Base-by-base conservation (phyloP, 805 yeast genomes). In the Pichia cephalocereana region DNA sequence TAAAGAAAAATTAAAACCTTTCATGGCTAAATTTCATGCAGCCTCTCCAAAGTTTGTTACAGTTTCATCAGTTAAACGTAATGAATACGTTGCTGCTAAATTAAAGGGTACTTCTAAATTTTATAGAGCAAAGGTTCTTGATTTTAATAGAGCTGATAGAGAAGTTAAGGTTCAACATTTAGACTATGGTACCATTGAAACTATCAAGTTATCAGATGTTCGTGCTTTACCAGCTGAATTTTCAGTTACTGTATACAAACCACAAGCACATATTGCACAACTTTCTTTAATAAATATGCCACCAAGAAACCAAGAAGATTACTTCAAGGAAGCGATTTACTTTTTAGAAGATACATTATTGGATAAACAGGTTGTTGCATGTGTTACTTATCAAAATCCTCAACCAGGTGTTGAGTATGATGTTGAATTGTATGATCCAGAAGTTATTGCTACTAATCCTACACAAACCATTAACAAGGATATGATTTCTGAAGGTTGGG, bases 401-500 rank as follows among this genome's bases (percentile, higher is more conserved):
- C 59, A 59, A 0, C 55, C 67, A 5, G 72, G 69, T 17, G 67
- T 72, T 31, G 82, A 78, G 51, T 72, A 63, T 61, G 74, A 70
- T 39, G 75, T 74, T 18, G 70, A 78, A 11, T 63, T 83, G 44
- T 82, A 77, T 61, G 83, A 81, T 46, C 70, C 82, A 1, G 74
- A 71, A 46, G 69, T 75, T 44, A 78, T 80, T 31, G 61, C 80
- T 38, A 67, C 64, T 46, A 79, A 80, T 48, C 70, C 83, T 6
- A 63, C 68, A 15, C 79, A 76, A 64, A 76, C 86, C 34, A 70
- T 83, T 54, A 83, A 83, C 66, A 71, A 70, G 54, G 75, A 79
- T 46, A 61, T 83, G 54, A 79, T 83, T 26, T 62, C 68, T 48
- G 73, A 75, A 44, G 89, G 88, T 31, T 75, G 71, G 65, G 87